These are phyloP conservation scores for Antitrichia curtipendula DNA, from an alignment of 225 moss, liverwort and hornwort species.

Conservation along the genomic window DNA sequence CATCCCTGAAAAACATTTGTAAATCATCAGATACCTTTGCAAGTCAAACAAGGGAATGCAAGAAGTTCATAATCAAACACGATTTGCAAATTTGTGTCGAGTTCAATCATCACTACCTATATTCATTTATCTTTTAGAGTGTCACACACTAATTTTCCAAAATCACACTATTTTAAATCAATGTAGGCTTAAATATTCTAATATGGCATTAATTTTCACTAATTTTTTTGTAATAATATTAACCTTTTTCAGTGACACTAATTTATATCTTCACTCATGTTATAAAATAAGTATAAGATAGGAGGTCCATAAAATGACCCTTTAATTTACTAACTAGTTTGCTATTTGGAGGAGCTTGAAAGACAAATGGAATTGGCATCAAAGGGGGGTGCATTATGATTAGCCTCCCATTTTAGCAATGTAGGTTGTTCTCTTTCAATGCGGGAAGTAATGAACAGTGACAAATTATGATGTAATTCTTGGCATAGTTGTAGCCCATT, in stretches of 20 bases:
- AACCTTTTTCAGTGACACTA: neutral
- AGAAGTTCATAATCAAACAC: neutral
- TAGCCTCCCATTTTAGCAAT: no score
- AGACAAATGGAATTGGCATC: neutral
- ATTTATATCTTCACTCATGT: neutral
- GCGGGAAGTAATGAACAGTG: no score
- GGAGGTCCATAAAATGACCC: neutral
- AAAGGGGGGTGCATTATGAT: no score
- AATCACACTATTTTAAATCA: neutral
- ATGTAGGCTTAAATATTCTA: neutral
- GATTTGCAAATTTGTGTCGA: neutral
- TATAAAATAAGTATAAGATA: neutral
- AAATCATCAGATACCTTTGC: neutral
- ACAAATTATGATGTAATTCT: no score
- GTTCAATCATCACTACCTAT: neutral
- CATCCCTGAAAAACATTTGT: neutral
- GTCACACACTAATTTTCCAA: neutral
- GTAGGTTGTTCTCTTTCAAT: no score
- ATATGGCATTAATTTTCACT: neutral
- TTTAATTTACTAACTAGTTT: neutral
- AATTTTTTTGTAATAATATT: neutral
- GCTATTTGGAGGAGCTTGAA: neutral
- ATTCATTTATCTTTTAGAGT: neutral
- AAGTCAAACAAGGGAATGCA: neutral
- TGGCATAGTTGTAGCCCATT: no score